Conservation (phyloP, 2,329 filamentous ascomycete genomes). For the Cryoendolithus antarcticus region DNA sequence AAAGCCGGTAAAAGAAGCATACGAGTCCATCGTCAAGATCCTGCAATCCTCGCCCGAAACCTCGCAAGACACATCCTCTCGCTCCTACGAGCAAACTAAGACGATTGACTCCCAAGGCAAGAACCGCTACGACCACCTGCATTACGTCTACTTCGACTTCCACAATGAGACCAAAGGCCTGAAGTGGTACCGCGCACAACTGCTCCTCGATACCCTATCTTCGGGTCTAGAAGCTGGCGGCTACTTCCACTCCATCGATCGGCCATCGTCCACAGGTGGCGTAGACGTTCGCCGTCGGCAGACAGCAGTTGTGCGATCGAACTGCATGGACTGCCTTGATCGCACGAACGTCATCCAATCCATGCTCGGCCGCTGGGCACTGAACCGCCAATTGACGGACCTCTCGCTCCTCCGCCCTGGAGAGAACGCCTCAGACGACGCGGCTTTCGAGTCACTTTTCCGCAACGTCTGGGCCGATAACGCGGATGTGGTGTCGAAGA, state of each 20-base stretch:
- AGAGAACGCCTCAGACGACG: slow-evolving; percentile 66
- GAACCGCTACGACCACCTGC: slow-evolving; percentile 66
- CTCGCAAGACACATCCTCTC: slow-evolving; percentile 47
- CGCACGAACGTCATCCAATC: slow-evolving; percentile 96
- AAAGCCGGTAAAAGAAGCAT: slow-evolving; percentile 77
- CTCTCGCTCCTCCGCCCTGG: slow-evolving; percentile 65
- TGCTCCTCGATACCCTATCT: slow-evolving; percentile 70
- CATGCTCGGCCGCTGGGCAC: slow-evolving; percentile 81
- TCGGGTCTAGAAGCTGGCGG: slow-evolving; percentile 65
- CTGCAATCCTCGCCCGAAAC: slow-evolving; percentile 60
- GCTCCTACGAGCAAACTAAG: slow-evolving; percentile 67
- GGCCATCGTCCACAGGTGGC: slow-evolving; percentile 52
- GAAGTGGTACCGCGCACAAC: slow-evolving; percentile 80
- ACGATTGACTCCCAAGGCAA: slow-evolving; percentile 54
- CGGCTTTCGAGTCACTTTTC: slow-evolving; percentile 78
- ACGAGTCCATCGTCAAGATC: slow-evolving; percentile 75
- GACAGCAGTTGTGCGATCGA: slow-evolving; percentile 84
- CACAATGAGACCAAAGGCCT: slow-evolving; percentile 95
- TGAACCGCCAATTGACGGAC: slow-evolving; percentile 81
- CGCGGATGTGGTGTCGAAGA: slow-evolving; percentile 82
- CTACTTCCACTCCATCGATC: slow-evolving; percentile 88
- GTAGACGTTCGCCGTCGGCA: slow-evolving; percentile 73
- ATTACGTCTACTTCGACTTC: slow-evolving; percentile 98
- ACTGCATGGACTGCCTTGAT: slow-evolving; percentile 98
- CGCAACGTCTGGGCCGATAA: slow-evolving; percentile 98